Base-by-base conservation (phyloP, 139 green algal genomes). In the Parachlorella kessleri region DNA sequence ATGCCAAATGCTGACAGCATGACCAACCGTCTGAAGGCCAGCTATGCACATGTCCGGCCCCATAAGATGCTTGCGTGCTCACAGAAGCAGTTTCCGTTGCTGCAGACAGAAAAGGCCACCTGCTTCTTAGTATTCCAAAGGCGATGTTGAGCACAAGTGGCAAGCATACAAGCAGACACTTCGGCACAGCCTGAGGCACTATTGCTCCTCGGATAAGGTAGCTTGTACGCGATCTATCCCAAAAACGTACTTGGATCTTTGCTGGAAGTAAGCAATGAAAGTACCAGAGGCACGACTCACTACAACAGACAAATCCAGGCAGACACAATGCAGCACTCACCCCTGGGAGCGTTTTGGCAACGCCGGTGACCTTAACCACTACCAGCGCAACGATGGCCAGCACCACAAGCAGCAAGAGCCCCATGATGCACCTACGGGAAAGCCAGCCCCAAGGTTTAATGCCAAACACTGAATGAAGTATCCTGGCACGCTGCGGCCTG, bases 361-460 rank as follows among this genome's bases (percentile, higher is more conserved):
- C 30, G 28, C 32, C 70, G 54, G 38, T 87, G 3, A 97, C 83
- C 23, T 81, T 76, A 7, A 87, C 54, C 4, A 97, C 86, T 7
- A 97, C 90, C 42, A 94, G 80, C 2, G 86, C 90, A 1, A 97
- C 76, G 36, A 97, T 87, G 32, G 79, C 93, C 24, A 85, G 69
- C 36, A 93, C 83, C 18, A 92, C 77, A 28, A 95, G 66, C 66
- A 97, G 84, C 39, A 97, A 68, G 65, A 97, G 77, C 48, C 88
- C 88, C 80, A 88, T 90, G 53, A 97, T 95, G 82, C 90, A 94
- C 87, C 91, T 95, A 88, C 54, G 81, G 24, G 5, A 28, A 23
- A 59, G 21, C 6, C 41, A 59, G 32, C 35, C 54, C 21, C 39
- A 21, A 32, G 28, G 6, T 23, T 75, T 32, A 64, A 55, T 39